Evolutionary conservation across 352 stramenopile species (phyloP).

Genomic region (Globisporangium lucens): DNA sequence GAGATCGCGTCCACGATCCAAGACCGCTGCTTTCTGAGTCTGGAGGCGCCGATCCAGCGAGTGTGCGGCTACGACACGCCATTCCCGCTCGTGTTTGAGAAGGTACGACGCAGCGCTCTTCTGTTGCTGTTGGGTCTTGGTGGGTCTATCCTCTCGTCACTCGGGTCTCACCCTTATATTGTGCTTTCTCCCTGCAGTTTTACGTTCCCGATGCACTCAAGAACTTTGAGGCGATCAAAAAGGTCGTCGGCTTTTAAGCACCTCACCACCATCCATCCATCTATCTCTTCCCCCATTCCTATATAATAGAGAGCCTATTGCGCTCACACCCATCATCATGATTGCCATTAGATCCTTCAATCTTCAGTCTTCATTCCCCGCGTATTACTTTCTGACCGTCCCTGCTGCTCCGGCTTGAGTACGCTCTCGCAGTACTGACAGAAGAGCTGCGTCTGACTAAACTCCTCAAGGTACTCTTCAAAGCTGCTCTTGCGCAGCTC

Average conservation of each 20-base stretch:
- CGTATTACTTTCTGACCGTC: constrained; percentile 6
- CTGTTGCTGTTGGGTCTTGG: no score
- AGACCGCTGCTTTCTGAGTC: constrained; percentile 93
- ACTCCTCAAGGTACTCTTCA: constrained; percentile 74
- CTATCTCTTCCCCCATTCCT: background rate
- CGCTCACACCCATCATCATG: no score
- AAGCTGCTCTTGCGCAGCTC: constrained; percentile 70
- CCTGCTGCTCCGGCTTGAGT: constrained; percentile 36
- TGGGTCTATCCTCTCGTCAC: no score
- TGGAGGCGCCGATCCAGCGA: constrained; percentile 95
- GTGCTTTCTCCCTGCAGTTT: no score
- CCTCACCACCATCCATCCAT: no score
- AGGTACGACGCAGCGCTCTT: no score
- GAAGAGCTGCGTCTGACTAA: constrained; percentile 85
- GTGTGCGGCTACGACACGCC: constrained; percentile 96
- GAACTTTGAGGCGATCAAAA: constrained; percentile 95
- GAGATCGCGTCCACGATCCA: constrained; percentile 95
- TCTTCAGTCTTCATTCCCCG: no score
- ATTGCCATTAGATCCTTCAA: no score
- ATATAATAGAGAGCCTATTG: background rate
- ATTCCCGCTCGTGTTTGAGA: constrained; percentile 97
- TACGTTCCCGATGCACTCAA: constrained; percentile 94
- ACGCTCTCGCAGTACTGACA: constrained; percentile 83
- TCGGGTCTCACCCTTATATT: no score
- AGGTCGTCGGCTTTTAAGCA: constrained; percentile 89